phyloP scores from a whole-genome alignment of 306 rosid species.

The Dryas drummondii region DNA sequence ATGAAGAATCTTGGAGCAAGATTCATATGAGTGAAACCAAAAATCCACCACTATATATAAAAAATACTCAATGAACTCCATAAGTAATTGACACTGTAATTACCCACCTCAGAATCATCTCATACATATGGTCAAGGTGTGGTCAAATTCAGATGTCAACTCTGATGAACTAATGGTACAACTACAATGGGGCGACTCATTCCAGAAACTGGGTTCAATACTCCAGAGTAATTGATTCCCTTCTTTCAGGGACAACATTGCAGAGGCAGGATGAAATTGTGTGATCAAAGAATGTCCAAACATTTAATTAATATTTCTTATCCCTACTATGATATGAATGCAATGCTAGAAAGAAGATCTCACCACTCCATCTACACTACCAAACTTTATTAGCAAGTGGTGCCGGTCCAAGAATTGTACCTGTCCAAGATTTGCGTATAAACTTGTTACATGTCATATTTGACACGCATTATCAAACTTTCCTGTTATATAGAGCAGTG shows the following conservation, averaged over 20 bases:
- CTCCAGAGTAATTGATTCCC: slow-evolving; percentile 3
- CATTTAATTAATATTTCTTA: slow-evolving; percentile 1
- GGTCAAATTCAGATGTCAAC: slow-evolving; percentile 10
- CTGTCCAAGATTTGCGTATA: slow-evolving; percentile 60
- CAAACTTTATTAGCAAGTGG: slow-evolving; percentile 93
- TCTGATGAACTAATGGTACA: background rate
- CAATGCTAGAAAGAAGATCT: slow-evolving; percentile 39
- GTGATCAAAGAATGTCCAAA: background rate
- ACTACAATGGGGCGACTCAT: slow-evolving; percentile 11
- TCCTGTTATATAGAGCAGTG: slow-evolving; percentile 3
- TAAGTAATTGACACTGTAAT: background rate
- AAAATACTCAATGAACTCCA: background rate
- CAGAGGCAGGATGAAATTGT: background rate
- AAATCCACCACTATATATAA: background rate
- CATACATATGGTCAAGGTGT: background rate
- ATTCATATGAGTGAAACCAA: background rate
- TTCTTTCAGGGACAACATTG: background rate
- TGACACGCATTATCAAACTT: slow-evolving; percentile 18
- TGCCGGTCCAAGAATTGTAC: slow-evolving; percentile 98
- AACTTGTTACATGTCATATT: slow-evolving; percentile 42
- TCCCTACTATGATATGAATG: slow-evolving; percentile 14
- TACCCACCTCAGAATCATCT: background rate
- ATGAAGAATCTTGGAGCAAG: background rate
- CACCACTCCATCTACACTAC: slow-evolving; percentile 97
- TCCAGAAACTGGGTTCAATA: slow-evolving; percentile 9